Evolutionary conservation across 306 rosid genomes (phyloP).

Genomic region (Castanopsis chinensis): DNA sequence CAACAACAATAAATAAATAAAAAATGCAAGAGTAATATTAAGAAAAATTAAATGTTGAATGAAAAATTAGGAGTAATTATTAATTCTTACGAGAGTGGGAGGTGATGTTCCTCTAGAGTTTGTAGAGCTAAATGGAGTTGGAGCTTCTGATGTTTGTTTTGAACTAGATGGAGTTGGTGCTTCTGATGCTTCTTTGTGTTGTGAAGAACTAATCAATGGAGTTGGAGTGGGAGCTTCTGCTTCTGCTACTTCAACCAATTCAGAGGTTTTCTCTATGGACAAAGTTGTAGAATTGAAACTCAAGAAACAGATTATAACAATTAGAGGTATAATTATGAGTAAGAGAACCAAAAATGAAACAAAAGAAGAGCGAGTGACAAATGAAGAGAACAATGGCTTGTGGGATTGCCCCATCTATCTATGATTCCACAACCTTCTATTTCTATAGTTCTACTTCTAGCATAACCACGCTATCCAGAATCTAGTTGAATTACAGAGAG

Average conservation of each 20-base stretch:
- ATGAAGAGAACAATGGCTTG: conserved; percentile 6
- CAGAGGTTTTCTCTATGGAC: not conserved
- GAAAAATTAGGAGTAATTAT: not conserved
- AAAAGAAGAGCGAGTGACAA: conserved; percentile 5
- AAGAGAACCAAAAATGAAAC: conserved; percentile 13
- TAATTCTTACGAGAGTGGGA: not conserved
- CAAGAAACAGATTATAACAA: conserved; percentile 19
- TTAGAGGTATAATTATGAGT: not conserved
- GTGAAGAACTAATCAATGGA: not conserved
- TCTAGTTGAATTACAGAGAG: not conserved
- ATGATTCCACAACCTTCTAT: not conserved
- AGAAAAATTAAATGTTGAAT: not conserved
- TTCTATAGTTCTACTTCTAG: too few relatives aligned
- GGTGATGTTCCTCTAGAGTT: not conserved
- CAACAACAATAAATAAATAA: not conserved
- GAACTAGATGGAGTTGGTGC: not conserved
- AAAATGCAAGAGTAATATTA: not conserved
- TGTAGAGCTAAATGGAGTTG: not conserved
- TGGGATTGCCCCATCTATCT: conserved; percentile 12
- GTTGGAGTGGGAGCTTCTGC: conserved; percentile 15
- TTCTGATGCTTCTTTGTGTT: not conserved
- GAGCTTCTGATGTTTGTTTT: not conserved
- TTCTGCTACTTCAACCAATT: not conserved
- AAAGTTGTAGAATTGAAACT: conserved; percentile 8
- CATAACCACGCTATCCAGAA: not conserved